These are phyloP conservation scores for Phanerochaete carnosa DNA, from an alignment of 768 basidiomycete species.

Conservation along the genomic window DNA sequence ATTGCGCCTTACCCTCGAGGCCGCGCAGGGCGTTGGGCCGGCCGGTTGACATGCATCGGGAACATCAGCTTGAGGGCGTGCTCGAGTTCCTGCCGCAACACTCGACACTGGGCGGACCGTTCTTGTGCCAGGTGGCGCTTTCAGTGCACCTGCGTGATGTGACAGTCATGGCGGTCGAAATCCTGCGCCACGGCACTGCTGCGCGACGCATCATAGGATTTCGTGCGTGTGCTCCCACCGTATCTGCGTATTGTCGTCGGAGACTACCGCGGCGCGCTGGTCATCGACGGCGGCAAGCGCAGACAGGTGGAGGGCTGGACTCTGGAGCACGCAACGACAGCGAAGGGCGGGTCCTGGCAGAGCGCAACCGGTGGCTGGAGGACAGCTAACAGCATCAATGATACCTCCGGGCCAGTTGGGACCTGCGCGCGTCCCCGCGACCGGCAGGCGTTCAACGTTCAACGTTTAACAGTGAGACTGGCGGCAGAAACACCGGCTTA, in stretches of 20 bases:
- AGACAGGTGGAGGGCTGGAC: slow-evolving; percentile 41
- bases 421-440: too few species aligned
- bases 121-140: slow-evolving; percentile 47
- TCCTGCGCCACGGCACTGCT: slow-evolving; percentile 85
- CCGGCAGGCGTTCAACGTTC: too few species aligned
- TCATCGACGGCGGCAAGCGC: background rate
- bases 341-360: slow-evolving; percentile 53
- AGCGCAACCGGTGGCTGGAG: slow-evolving; percentile 56
- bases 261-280: slow-evolving; percentile 27
- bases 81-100: slow-evolving; percentile 75
- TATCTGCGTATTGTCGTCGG: slow-evolving; percentile 62
- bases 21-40: slow-evolving; percentile 41
- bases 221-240: slow-evolving; percentile 63
- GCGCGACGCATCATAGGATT: slow-evolving; percentile 75
- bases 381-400: too few species aligned
- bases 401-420: too few species aligned
- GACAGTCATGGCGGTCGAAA: slow-evolving; percentile 88
- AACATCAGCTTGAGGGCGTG: slow-evolving; percentile 87
- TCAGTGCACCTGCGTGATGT: slow-evolving; percentile 49
- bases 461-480: too few species aligned
- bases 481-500: too few species aligned
- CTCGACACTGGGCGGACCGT: slow-evolving; percentile 77
- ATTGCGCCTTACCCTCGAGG: slow-evolving; percentile 45
- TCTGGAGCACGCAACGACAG: slow-evolving; percentile 70
- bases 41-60: slow-evolving; percentile 68